These are phyloP conservation scores for Xenoacremonium recifei DNA, from an alignment of 2,329 filamentous ascomycete species.

Conservation along the genomic window DNA sequence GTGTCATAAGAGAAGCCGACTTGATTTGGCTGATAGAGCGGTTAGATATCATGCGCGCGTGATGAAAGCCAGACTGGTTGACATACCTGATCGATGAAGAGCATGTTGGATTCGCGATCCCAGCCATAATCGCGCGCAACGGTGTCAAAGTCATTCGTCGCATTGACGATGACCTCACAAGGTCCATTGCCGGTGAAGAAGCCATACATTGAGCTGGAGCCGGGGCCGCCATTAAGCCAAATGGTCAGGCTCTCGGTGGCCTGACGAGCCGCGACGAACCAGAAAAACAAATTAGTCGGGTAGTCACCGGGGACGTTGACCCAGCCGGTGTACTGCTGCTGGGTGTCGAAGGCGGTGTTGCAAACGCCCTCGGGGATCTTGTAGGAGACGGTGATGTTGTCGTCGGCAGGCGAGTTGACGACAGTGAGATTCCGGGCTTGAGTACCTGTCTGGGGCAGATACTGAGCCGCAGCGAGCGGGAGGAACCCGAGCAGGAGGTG, in stretches of 20 bases:
- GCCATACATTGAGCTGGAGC: conserved; percentile 62
- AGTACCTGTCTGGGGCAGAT: conserved; percentile 27
- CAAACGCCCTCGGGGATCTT: conserved; percentile 62
- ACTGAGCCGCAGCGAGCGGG: conserved; percentile 29
- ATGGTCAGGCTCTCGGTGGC: conserved; percentile 48
- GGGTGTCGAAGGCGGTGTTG: conserved; percentile 60
- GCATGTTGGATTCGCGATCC: conserved; percentile 55
- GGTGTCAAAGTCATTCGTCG: conserved; percentile 51
- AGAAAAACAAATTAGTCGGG: conserved; percentile 51
- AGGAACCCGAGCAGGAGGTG: conserved; percentile 16
- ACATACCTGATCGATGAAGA: conserved; percentile 56
- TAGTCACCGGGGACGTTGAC: conserved; percentile 58
- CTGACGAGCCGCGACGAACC: conserved; percentile 47
- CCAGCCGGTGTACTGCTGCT: conserved; percentile 72
- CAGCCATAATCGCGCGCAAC: conserved; percentile 62
- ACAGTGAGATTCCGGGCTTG: conserved; percentile 47
- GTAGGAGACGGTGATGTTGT: conserved; percentile 65
- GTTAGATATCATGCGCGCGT: too few relatives aligned
- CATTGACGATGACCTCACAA: conserved; percentile 48
- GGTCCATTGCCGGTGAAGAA: conserved; percentile 61
- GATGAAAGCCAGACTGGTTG: background rate
- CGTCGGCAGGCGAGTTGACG: conserved; percentile 60
- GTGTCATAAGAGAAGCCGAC: conserved; percentile 68
- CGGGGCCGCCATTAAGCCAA: conserved; percentile 68
- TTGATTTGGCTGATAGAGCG: conserved; percentile 59